A percentile compares a stretch with the other conserved stretches of the same genome.
Conservation (phyloP, 768 basidiomycete genomes). For the Boletus sp. region DNA sequence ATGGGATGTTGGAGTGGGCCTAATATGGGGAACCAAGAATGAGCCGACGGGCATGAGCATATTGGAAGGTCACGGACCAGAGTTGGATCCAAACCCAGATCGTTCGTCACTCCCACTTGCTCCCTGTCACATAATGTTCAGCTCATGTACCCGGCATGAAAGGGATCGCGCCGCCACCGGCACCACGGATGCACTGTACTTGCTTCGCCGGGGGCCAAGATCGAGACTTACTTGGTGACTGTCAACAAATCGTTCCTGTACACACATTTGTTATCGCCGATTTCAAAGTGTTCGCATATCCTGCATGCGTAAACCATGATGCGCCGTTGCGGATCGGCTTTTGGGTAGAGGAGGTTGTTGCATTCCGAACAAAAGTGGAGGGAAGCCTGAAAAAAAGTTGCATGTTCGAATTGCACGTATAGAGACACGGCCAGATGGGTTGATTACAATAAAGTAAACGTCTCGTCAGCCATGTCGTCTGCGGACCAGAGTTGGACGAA, state of each 20-base stretch:
- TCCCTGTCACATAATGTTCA: conserved; percentile 54
- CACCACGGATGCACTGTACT: neutral
- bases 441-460: neutral
- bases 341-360: conserved; percentile 92
- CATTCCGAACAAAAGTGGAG: conserved; percentile 93
- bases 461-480: conserved; percentile 14
- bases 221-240: conserved; percentile 73
- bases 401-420: neutral
- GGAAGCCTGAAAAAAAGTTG: conserved; percentile 52
- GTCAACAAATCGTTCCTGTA: conserved; percentile 93
- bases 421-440: neutral
- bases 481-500: conserved; percentile 9
- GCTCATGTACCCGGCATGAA: neutral
- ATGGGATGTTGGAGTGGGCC: conserved; percentile 83
- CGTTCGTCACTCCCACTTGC: conserved; percentile 87
- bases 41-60: neutral
- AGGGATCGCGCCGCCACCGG: conserved; percentile 14
- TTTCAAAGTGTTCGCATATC: conserved; percentile 85
- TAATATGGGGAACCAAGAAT: conserved; percentile 27
- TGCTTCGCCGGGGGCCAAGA: neutral
- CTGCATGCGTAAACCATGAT: conserved; percentile 90
- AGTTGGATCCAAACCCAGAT: conserved; percentile 87
- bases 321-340: conserved; percentile 82
- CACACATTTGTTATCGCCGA: conserved; percentile 84
- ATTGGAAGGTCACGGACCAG: conserved; percentile 47